Evolutionary conservation across 441 rosid species (phyloP), one percentile per base, ranked within the genome.

Genomic region (Codiaeum variegatum): DNA sequence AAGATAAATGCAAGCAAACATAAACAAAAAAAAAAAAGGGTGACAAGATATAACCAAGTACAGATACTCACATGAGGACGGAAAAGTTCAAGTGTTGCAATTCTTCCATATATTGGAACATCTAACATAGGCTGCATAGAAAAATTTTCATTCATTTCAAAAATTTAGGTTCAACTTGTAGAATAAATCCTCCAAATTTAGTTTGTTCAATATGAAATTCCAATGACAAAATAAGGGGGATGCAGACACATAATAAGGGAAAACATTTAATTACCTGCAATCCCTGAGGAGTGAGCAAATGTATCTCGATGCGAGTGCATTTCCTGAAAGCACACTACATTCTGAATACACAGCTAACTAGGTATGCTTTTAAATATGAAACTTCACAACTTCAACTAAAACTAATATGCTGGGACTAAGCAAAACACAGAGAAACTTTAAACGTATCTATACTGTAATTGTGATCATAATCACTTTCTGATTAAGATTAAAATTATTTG

Each of bases 71-170:
- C 98, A 80, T 89, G 97, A 56, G 99, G 98, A 24, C 96, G 91
- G 81, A 94, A 94, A 77, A 94, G 93, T 76, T 94, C 97, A 56
- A 94, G 79, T 0, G 99, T 94, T 13, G 98, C 97, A 77, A 94
- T 94, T 82, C 99, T 91, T 72, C 99, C 99, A 76, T 94, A 92
- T 66, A 94, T 91, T 4, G 97, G 98, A 68, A 94, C 98, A 73
- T 94, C 98, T 82, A 94, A 66, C 95, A 92, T 86, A 76, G 98
- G 98, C 99, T 94, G 90, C 86, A 76, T n/a, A 49, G 47, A 34
- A 71, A 56, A 52, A 56, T 55, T 44, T 59, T 38, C 31, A 71
- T 32, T 46, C 21, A 38, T 18, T 49, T 42, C 65, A 28, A 18
- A 56, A 38, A 12, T 62, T 7, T 11, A 32, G 3, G 16, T 44